A percentile compares a stretch with the other conserved stretches of the same genome.
Evolutionary conservation across 75 land plant species (phyloP).

Genomic region (Adiantum capillusveneris): DNA sequence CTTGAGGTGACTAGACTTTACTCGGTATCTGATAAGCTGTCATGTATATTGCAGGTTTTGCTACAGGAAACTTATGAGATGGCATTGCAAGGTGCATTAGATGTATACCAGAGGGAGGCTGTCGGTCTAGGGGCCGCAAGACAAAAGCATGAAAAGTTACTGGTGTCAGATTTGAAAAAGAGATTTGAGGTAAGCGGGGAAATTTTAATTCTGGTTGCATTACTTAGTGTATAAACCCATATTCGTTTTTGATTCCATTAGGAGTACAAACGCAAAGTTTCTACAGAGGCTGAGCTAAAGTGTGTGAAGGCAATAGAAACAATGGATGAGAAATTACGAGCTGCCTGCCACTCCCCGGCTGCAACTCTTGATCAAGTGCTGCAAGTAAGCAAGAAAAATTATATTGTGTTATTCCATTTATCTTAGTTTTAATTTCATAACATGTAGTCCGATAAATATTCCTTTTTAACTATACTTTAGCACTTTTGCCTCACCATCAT

Average conservation of each 20-base stretch:
- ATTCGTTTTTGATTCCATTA: no score
- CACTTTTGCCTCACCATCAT: no score
- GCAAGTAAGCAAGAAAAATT: slow-evolving; percentile 57
- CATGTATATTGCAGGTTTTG: slow-evolving; percentile 13
- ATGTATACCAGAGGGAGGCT: slow-evolving; percentile 17
- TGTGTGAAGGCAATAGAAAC: slow-evolving; percentile 63
- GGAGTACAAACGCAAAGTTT: slow-evolving; percentile 77
- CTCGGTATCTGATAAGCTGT: no score
- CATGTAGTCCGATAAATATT: no score
- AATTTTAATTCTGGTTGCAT: no score
- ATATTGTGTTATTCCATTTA: no score
- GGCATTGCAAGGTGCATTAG: slow-evolving; percentile 25
- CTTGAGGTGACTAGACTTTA: no score
- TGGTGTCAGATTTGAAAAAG: slow-evolving; percentile 17
- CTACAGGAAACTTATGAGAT: slow-evolving; percentile 32
- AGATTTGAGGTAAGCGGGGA: slow-evolving; percentile 28
- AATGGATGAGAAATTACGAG: slow-evolving; percentile 74
- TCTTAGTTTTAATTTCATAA: no score
- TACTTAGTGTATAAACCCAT: no score
- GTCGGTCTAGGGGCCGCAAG: slow-evolving; percentile 24
- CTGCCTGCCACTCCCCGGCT: slow-evolving; percentile 64
- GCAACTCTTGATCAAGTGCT: slow-evolving; percentile 59
- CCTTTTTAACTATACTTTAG: no score
- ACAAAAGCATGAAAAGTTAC: slow-evolving; percentile 18
- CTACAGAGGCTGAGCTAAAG: slow-evolving; percentile 69